A percentile compares a stretch with the other conserved stretches of the same genome.
phyloP scores from a whole-genome alignment of 2,329 filamentous ascomycete genomes.

The Thelonectria rubi region DNA sequence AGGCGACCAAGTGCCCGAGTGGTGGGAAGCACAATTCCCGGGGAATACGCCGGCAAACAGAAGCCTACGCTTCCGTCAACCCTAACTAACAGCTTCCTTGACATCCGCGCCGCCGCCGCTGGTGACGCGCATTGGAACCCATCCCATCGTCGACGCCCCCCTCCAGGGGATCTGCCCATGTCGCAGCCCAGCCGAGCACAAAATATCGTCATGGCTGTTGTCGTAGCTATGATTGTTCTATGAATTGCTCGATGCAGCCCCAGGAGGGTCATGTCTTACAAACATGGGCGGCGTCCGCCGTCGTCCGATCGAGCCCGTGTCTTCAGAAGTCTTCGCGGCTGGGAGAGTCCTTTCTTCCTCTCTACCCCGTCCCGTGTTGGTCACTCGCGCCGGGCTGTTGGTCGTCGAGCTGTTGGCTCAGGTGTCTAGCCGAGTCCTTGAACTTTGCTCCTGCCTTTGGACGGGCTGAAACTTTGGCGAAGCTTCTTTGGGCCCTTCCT shows the following conservation, averaged over 20 bases:
- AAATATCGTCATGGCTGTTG: neutral
- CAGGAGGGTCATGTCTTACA: neutral
- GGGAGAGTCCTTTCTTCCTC: too few relatives aligned
- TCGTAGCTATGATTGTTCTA: neutral
- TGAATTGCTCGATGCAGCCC: neutral
- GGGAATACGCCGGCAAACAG: slow-evolving; percentile 9
- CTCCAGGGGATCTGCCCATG: neutral
- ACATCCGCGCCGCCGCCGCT: too few relatives aligned
- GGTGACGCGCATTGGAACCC: neutral
- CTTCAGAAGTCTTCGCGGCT: too few relatives aligned
- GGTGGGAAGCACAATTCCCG: slow-evolving; percentile 12
- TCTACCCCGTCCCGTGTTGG: neutral
- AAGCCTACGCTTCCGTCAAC: too few relatives aligned
- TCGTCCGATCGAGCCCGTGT: neutral
- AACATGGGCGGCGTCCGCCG: slow-evolving; percentile 8
- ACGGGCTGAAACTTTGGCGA: too few relatives aligned
- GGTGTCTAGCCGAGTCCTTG: too few relatives aligned
- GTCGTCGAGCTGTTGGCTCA: neutral
- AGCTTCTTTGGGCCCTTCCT: too few relatives aligned
- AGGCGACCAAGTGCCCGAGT: slow-evolving; percentile 11
- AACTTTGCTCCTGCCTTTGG: too few relatives aligned
- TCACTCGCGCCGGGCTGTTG: neutral
- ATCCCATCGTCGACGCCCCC: neutral
- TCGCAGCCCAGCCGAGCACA: neutral
- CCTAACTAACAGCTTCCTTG: too few relatives aligned